Conservation (phyloP, 2,329 filamentous ascomycete species). For the Moelleriella libera region DNA sequence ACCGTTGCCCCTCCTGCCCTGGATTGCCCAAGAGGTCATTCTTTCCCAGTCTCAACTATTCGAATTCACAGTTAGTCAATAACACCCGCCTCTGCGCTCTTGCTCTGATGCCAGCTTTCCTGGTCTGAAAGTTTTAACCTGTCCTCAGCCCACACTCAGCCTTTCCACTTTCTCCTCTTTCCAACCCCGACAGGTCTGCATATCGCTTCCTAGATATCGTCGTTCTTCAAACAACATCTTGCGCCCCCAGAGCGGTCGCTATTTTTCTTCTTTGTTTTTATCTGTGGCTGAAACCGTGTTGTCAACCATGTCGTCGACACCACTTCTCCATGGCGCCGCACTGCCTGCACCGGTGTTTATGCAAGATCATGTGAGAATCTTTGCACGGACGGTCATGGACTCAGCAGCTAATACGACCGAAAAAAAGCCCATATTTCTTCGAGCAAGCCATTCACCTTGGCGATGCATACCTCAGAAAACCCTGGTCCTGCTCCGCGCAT, state of each 20-base stretch:
- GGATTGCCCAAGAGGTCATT: no score
- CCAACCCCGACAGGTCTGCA: no score
- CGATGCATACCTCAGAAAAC: constrained; percentile 27
- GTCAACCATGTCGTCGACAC: constrained; percentile 17
- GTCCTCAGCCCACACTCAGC: no score
- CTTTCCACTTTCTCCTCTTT: no score
- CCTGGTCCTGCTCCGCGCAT: constrained; percentile 28
- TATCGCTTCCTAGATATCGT: no score
- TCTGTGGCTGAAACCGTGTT: not conserved
- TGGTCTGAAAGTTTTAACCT: no score
- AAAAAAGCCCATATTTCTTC: constrained; percentile 32
- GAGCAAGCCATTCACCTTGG: constrained; percentile 38
- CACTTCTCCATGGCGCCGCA: constrained; percentile 16
- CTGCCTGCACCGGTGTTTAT: constrained; percentile 18
- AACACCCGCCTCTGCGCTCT: no score
- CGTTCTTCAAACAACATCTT: no score
- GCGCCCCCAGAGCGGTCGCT: not conserved
- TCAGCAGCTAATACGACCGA: not conserved
- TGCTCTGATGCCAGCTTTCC: no score
- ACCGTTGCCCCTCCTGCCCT: no score
- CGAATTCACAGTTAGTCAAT: no score
- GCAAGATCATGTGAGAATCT: constrained; percentile 19
- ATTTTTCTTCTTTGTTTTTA: not conserved
- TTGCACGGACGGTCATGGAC: not conserved
- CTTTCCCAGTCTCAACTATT: no score